Conservation (phyloP, 2,329 filamentous ascomycete genomes). For the Torrubiellomyces zombiae region DNA sequence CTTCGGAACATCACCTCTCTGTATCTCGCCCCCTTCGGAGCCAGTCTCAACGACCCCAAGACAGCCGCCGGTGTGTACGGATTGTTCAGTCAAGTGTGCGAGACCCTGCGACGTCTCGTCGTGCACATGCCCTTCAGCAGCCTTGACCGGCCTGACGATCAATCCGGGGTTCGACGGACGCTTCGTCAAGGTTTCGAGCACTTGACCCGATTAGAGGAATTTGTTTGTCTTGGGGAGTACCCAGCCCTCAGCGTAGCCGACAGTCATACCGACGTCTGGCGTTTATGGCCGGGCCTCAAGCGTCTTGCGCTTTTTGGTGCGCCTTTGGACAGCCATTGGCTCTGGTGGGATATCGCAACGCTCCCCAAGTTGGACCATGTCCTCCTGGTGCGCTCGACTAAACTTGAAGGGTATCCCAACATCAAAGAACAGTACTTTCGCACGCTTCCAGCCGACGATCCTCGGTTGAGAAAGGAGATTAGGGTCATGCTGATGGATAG, state of each 20-base stretch:
- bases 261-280: conserved; percentile 23
- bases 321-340: conserved; percentile 17
- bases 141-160: conserved; percentile 24
- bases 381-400: conserved; percentile 22
- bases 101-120: conserved; percentile 25
- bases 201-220: conserved; percentile 27
- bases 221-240: conserved; percentile 29
- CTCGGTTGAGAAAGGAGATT: conserved; percentile 11
- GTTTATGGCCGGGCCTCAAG: conserved; percentile 23
- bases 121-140: conserved; percentile 30
- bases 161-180: conserved; percentile 19
- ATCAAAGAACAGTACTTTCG: conserved; percentile 25
- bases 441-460: conserved; percentile 12
- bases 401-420: conserved; percentile 14
- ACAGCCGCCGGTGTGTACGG: conserved; percentile 23
- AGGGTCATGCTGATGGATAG: conserved; percentile 17
- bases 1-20: conserved; percentile 21
- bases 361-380: conserved; percentile 22
- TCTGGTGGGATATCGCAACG: conserved; percentile 22
- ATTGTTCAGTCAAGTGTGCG: conserved; percentile 22
- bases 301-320: conserved; percentile 26
- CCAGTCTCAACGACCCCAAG: conserved; percentile 20
- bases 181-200: conserved; percentile 27
- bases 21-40: conserved; percentile 22
- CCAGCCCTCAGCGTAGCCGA: conserved; percentile 20